Base-by-base conservation (phyloP, 108 stramenopile species). In the Aurantiochytrium sp. region DNA sequence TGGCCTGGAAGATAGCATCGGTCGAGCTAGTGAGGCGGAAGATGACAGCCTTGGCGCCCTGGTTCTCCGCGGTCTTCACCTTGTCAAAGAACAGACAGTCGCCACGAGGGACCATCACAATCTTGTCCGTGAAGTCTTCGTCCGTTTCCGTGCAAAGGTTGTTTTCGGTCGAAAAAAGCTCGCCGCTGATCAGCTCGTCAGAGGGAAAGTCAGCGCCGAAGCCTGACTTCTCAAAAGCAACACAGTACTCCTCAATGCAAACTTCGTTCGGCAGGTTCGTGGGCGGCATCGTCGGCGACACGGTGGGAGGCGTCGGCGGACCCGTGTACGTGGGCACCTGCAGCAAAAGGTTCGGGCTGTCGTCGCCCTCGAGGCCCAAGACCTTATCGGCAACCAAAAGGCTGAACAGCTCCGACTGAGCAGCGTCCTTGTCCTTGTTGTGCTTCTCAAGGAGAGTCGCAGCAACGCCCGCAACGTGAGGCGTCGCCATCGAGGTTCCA, bases 401-500 rank as follows among this genome's bases (percentile, higher is more conserved):
- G 51, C 49, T 53, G 10, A 83, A 35, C 6, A 83, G 76, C 45
- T 83, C 76, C 8, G 45, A 2, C 19, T 25, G 49, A 1, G 76
- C 76, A 47, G 12, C 10, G 4, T 53, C 51, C 28, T 23, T 53
- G 51, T 53, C 4, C 18, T 6, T 35, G 23, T 23, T 83, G 76
- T 83, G 19, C 51, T 83, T 83, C 76, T 83, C 76, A 2, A 83
- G 51, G 49, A 83, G 76, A 23, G 49, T 76, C 6, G 90, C 90
- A n/a, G 64, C 90, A 0, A 87, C 44, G 21, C 91, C 91, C 5
- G 89, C 89, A 28, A 91, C 91, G 35, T 87, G 88, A 4, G 91
- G 91, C 35, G 60, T 59, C 23, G 91, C 88, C 91, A 91, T 91
- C 42, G 91, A 91, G 42, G 91, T 91, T 23, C 91, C 91, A 44